Conservation (phyloP, 2,329 filamentous ascomycete genomes). For the Aspergillus carbonarius region DNA sequence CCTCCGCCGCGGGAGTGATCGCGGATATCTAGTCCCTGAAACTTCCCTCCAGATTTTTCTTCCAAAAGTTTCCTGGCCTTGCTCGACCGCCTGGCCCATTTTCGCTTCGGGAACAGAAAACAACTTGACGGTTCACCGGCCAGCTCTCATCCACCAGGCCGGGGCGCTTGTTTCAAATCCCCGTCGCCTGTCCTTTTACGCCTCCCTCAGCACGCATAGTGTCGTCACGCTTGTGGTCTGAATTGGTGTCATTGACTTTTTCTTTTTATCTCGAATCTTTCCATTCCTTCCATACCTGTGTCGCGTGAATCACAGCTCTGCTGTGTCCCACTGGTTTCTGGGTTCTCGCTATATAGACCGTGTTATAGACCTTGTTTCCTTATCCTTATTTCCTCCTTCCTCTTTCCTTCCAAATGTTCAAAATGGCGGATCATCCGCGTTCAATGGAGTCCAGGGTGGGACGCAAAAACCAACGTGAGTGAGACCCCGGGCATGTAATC, state of each 20-base stretch:
- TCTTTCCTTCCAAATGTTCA: slow-evolving; percentile 13
- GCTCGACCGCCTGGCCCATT: slow-evolving; percentile 28
- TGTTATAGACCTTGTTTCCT: slow-evolving; percentile 12
- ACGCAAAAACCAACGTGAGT: slow-evolving; percentile 52
- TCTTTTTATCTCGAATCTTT: slow-evolving; percentile 8
- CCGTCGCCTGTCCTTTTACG: slow-evolving; percentile 13
- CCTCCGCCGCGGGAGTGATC: slow-evolving; percentile 48
- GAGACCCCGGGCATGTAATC: slow-evolving; percentile 23
- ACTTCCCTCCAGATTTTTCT: slow-evolving; percentile 15
- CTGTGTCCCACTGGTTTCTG: neutral
- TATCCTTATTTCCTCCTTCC: slow-evolving; percentile 13
- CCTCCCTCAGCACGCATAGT: slow-evolving; percentile 14
- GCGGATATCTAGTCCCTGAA: slow-evolving; percentile 36
- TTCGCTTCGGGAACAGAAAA: slow-evolving; percentile 14
- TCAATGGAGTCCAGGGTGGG: slow-evolving; percentile 50
- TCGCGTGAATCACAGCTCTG: slow-evolving; percentile 15
- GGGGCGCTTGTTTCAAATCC: slow-evolving; percentile 11
- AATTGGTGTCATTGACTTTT: slow-evolving; percentile 14
- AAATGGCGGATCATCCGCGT: slow-evolving; percentile 43
- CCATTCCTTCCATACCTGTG: slow-evolving; percentile 16
- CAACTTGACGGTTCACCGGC: slow-evolving; percentile 13
- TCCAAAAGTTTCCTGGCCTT: slow-evolving; percentile 27
- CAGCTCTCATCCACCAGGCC: slow-evolving; percentile 13
- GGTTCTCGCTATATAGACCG: slow-evolving; percentile 2
- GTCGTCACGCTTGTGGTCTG: slow-evolving; percentile 5